phyloP scores from a whole-genome alignment of 768 basidiomycete species.

The Erythrobasidium yunnanense region DNA sequence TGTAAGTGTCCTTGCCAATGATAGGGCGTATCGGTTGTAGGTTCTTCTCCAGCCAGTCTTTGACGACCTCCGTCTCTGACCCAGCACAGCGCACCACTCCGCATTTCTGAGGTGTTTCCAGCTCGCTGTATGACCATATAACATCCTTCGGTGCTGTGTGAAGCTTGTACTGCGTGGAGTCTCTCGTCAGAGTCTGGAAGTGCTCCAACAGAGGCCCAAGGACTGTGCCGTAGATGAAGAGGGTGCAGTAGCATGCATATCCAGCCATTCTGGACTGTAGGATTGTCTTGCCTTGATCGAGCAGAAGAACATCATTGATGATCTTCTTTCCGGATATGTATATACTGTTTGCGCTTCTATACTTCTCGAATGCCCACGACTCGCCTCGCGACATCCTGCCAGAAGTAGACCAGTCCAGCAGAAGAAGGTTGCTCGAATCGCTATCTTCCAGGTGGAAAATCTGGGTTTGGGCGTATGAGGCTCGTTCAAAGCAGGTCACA shows the following conservation, averaged over 20 bases:
- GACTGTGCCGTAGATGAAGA: conserved; percentile 65
- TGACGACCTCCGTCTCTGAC: conserved; percentile 32
- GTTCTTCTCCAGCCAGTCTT: conserved; percentile 34
- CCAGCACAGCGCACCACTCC: conserved; percentile 36
- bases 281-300: conserved; percentile 50
- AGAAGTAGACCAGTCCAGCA: conserved; percentile 86
- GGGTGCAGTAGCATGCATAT: conserved; percentile 80
- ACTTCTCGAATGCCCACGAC: conserved; percentile 76
- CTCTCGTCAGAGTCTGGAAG: conserved; percentile 49
- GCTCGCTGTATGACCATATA: conserved; percentile 68
- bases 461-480: conserved; percentile 74
- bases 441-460: conserved; percentile 55
- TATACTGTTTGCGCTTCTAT: conserved; percentile 76
- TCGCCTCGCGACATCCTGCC: conserved; percentile 74
- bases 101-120: conserved; percentile 38
- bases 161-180: conserved; percentile 54
- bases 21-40: conserved; percentile 28
- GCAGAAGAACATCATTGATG: conserved; percentile 64
- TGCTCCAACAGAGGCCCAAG: conserved; percentile 47
- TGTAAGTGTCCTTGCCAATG: conserved; percentile 33
- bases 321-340: conserved; percentile 55
- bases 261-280: conserved; percentile 53
- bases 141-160: conserved; percentile 49
- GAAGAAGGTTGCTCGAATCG: conserved; percentile 51
- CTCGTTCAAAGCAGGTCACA: conserved; percentile 77